Evolutionary conservation across 495 filamentous ascomycete genomes (phyloP), one percentile per base, ranked within the genome.

Genomic region (Penicillium flavigenum): DNA sequence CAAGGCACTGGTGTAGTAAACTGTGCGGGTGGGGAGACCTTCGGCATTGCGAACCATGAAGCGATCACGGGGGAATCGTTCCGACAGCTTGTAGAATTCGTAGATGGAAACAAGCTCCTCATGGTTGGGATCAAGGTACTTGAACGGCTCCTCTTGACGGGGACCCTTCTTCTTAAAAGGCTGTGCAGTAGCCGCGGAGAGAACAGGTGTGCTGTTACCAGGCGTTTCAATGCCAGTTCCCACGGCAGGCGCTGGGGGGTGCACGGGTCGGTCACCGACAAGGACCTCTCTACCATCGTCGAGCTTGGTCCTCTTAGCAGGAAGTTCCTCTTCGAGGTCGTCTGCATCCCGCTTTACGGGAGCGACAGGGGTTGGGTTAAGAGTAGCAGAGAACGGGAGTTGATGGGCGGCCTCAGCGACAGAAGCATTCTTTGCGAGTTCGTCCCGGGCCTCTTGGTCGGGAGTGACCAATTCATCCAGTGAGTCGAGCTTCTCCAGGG

Each of bases 31-130:
- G 0, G 92, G 89, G 56, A 86, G 76, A 29, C 89, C 94, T 14
- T 85, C 78, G 9, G 89, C 89, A 73, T 98, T 98, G 60, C 92
- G 87, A 53, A 98, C 94, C 85, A 98, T 90, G 76, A 93, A 98
- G 45, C 92, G 88, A 68, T 94, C 87, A 6, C 83, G 76, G 0
- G 94, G 94, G 79, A 98, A 98, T 41, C 86, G 83, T 0, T 85
- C 70, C 0, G 88, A 90, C 54, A 96, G 77, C 38, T 87, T 75
- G 75, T 96, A 98, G 76, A 97, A 98, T 0, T 78, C 66, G 57
- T 83, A 85, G 52, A 98, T 92, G 22, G 80, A 75, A 22, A 84
- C 64, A 26, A 98, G 83, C 57, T 93, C 91, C 4, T 79, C 70
- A 66, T 97, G 88, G 51, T 87, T 78, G 0, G 82, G 74, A 12